Base-by-base conservation (phyloP, 352 stramenopile species). In the Phytophthora melonis region DNA sequence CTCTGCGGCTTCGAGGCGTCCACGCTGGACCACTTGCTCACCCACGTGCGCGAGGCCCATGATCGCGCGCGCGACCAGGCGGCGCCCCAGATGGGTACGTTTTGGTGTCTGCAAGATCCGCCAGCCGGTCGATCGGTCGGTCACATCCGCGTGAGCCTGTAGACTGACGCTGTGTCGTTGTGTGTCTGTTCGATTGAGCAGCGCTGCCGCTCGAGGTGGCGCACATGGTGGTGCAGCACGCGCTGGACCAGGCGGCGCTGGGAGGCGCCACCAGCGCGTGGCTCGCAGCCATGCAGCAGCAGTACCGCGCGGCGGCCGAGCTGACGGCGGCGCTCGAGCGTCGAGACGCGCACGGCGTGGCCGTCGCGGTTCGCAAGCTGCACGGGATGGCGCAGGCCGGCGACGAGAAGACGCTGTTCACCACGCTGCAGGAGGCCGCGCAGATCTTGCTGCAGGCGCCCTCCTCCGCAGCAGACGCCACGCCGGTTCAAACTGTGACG, bases 41-140 rank as follows among this genome's bases (percentile, higher is more conserved):
- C 80, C 13, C 82, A 89, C 60, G 74, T 88, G 21, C 80, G 78
- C 32, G 80, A 88, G 66, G 50, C 72, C 11, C 80, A 89, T 64
- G 43, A 70, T 19, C 41, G 23, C 3, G 68, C 11, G 10, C 53
- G 75, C 34, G 41, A 63, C 41, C 41, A 68, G 32, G 72, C 56
- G 36, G 69, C 58, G 56, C 49, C 70, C 34, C 73, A 81, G 68
- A 88, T 92, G 77, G 85, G 85, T 92, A 81, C 75, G 84, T 84
- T 47, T 47, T 5, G 23, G 41, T 41, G 34, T 41, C 34, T 41
- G 34, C 34, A 41, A 32, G 27, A 32, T 49, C 43, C 18, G 5
- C 43, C 41, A 27, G 36, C 36, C 27, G 34, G 13, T 41, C 10
- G 34, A 5, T 4, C 10, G 8, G 8, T 41, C n/a, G 47, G n/a